Evolutionary conservation across 441 rosid species (phyloP), one percentile per base, ranked within the genome.

Genomic region (Brassica balearica): DNA sequence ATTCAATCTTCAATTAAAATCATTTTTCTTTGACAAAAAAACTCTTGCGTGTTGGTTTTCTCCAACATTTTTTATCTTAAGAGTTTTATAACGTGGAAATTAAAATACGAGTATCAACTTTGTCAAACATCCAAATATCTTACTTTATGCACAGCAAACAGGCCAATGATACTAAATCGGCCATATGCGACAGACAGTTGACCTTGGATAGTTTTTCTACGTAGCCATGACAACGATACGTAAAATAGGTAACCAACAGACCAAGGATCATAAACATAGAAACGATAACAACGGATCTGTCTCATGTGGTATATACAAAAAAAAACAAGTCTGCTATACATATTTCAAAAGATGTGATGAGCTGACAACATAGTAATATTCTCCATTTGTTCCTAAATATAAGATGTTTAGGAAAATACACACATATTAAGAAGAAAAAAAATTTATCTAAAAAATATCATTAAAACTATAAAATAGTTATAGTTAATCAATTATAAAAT

Each of bases 201-300:
- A 56, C 61, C 60, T 56, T 8, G 19, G 10, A 8, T 20, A 19
- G 22, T 20, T 58, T 22, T 58, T 19, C 12, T 58, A 58, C 27
- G 62, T 9, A 58, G 27, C 19, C 62, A 58, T 19, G 8, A 71
- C 48, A 58, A 65, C 20, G 65, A 74, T 68, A 64, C 69, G 61
- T 46, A 27, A 74, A 67, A 27, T 75, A 55, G 71, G 74, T 63
- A 59, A 77, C 34, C 27, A 25, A 25, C 27, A 25, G 27, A 25
- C 63, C 64, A 61, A 72, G 17, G 62, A 62, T 69, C 63, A 65
- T 61, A 34, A 65, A 65, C 67, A 72, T 46, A 22, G 55, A 72
- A 51, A 67, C 81, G 74, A 73, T 78, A 78, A 67, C 69, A 67
- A 73, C 48, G 74, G 73, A 78, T 78, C 77, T 51, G 43, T 74